phyloP scores from a whole-genome alignment of 2,329 filamentous ascomycete species.

The Alternaria dauci region DNA sequence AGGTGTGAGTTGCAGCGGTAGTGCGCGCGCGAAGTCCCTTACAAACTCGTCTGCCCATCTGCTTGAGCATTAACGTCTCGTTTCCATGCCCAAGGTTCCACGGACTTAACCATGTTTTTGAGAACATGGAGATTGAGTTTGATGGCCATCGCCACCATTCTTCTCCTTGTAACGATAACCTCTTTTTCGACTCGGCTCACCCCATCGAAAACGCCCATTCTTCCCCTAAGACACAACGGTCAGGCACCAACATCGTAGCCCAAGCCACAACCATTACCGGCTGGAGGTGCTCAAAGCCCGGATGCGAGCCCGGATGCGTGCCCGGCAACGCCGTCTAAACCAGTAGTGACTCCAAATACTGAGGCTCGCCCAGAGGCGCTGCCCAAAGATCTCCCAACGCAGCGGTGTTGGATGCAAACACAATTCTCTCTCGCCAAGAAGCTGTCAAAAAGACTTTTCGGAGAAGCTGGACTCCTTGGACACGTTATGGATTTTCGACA shows the following conservation, averaged over 20 bases:
- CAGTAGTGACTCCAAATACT: neutral
- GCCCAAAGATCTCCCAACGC: neutral
- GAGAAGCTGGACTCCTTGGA: neutral
- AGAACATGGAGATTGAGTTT: neutral
- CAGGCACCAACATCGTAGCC: neutral
- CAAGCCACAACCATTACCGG: neutral
- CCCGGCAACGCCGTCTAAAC: neutral
- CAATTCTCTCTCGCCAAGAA: neutral
- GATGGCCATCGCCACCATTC: neutral
- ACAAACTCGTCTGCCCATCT: neutral
- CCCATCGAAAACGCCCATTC: neutral
- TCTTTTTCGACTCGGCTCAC: neutral
- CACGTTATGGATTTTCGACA: neutral
- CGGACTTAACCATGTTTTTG: neutral
- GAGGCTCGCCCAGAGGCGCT: neutral
- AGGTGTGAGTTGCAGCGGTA: neutral
- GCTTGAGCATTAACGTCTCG: neutral
- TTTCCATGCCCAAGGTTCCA: neutral
- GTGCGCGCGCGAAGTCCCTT: neutral
- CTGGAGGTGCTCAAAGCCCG: neutral
- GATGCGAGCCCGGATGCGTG: neutral
- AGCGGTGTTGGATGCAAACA: neutral
- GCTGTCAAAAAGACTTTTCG: neutral
- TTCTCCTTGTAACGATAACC: neutral
- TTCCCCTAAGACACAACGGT: neutral